Evolutionary conservation across 1,284 basidiomycete species (phyloP).

Genomic region (Rhodotorula sp.): DNA sequence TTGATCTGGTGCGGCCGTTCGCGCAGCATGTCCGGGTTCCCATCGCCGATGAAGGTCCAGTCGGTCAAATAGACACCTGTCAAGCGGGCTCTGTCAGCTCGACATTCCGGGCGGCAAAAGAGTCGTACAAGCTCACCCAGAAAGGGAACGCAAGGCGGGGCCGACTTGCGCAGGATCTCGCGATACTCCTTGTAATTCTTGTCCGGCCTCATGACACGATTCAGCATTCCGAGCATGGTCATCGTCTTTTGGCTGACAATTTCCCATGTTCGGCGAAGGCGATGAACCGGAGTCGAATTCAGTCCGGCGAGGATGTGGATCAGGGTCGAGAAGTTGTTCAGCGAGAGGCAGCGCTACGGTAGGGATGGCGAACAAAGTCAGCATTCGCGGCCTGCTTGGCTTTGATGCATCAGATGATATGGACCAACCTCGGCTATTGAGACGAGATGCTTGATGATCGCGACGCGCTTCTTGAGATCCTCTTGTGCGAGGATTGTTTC

Average conservation of each 20-base stretch:
- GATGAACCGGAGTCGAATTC: slow-evolving; percentile 88
- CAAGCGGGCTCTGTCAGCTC: neutral
- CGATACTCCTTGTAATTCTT: slow-evolving; percentile 94
- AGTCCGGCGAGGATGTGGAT: slow-evolving; percentile 93
- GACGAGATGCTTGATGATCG: slow-evolving; percentile 86
- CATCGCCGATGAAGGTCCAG: slow-evolving; percentile 95
- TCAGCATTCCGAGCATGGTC: slow-evolving; percentile 36
- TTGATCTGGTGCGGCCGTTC: slow-evolving; percentile 73
- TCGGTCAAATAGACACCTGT: slow-evolving; percentile 92
- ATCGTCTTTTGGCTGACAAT: slow-evolving; percentile 64
- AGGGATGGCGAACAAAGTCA: slow-evolving; percentile 16
- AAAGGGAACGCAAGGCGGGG: slow-evolving; percentile 96
- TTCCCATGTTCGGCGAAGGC: slow-evolving; percentile 94
- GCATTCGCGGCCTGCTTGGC: neutral
- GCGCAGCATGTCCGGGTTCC: slow-evolving; percentile 78
- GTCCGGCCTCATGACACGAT: slow-evolving; percentile 51
- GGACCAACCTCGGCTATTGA: slow-evolving; percentile 80
- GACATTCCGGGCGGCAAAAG: neutral
- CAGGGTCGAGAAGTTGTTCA: slow-evolving; percentile 95
- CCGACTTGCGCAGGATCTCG: slow-evolving; percentile 75
- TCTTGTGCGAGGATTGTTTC: slow-evolving; percentile 81
- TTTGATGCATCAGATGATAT: neutral
- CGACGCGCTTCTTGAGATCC: slow-evolving; percentile 79
- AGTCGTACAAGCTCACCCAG: slow-evolving; percentile 63
- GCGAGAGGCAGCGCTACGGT: slow-evolving; percentile 73